Percentiles rank a stretch among this genome's conserved stretches.
Evolutionary conservation across 371 early-diverging fungal species (phyloP).

Genomic region (Batkoa obscura): DNA sequence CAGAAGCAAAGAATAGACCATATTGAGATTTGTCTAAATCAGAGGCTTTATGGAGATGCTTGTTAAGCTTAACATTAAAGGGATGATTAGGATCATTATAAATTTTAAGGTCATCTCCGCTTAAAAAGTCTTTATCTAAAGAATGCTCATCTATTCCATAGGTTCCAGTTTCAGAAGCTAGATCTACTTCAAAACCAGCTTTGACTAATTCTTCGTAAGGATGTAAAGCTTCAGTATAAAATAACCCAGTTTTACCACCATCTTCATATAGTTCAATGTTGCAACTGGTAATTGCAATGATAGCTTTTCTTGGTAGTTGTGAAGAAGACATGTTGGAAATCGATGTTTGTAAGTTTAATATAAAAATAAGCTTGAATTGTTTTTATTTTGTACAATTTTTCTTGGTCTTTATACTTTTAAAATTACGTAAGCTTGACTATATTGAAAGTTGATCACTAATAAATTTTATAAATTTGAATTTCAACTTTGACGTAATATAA

Average conservation of each 20-base stretch:
- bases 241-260: constrained; percentile 24
- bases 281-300: constrained; percentile 24
- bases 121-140: constrained; percentile 14
- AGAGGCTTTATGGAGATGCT: constrained; percentile 19
- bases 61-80: constrained; percentile 19
- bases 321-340: no score
- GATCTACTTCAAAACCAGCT: constrained; percentile 25
- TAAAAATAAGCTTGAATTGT: no score
- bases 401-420: no score
- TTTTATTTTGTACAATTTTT: no score
- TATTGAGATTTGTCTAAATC: constrained; percentile 21
- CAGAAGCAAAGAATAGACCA: constrained; percentile 28
- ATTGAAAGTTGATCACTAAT: no score
- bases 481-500: no score
- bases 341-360: no score
- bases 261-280: constrained; percentile 24
- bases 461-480: no score
- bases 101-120: constrained; percentile 16
- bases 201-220: constrained; percentile 19
- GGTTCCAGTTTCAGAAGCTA: constrained; percentile 27
- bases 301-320: constrained; percentile 25
- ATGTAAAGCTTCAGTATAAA: constrained; percentile 30
- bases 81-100: constrained; percentile 19
- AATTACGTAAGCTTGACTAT: no score
- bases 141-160: constrained; percentile 30